Percentiles rank a stretch among this genome's conserved stretches.
phyloP scores from a whole-genome alignment of 2,329 filamentous ascomycete genomes.

The Aureobasidium subglaciale region DNA sequence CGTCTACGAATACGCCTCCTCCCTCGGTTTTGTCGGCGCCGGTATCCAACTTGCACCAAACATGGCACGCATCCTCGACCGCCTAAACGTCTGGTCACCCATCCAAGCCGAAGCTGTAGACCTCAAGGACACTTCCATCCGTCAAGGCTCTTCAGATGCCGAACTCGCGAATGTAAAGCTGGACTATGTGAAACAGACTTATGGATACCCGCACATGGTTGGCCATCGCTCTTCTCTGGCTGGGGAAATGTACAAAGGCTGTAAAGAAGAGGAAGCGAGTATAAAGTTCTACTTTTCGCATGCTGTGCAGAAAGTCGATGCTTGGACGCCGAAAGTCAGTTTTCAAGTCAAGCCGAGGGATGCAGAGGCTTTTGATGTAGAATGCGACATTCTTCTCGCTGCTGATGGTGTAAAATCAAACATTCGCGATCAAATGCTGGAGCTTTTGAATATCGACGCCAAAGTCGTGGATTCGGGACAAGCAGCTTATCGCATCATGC shows the following conservation, averaged over 20 bases:
- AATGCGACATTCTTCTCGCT: constrained; percentile 41
- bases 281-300: constrained; percentile 65
- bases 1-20: constrained; percentile 66
- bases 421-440: constrained; percentile 47
- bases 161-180: constrained; percentile 67
- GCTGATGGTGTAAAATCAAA: constrained; percentile 44
- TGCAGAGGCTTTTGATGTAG: constrained; percentile 45
- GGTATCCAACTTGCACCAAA: constrained; percentile 82
- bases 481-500: constrained; percentile 73
- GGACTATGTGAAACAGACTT: constrained; percentile 58
- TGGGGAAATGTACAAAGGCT: constrained; percentile 62
- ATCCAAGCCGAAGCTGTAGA: constrained; percentile 66
- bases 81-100: constrained; percentile 62
- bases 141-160: constrained; percentile 60
- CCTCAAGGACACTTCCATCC: constrained; percentile 64
- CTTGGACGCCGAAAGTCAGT: constrained; percentile 52
- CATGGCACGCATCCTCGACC: constrained; percentile 68
- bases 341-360: constrained; percentile 55
- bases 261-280: constrained; percentile 48
- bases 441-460: constrained; percentile 43
- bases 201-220: constrained; percentile 72
- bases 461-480: constrained; percentile 63
- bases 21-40: constrained; percentile 73
- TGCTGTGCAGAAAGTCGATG: constrained; percentile 48
- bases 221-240: constrained; percentile 70